Evolutionary conservation across 2,329 filamentous ascomycete genomes (phyloP), one percentile per base, ranked within the genome.

Genomic region (Akanthomyces uredinophilus): DNA sequence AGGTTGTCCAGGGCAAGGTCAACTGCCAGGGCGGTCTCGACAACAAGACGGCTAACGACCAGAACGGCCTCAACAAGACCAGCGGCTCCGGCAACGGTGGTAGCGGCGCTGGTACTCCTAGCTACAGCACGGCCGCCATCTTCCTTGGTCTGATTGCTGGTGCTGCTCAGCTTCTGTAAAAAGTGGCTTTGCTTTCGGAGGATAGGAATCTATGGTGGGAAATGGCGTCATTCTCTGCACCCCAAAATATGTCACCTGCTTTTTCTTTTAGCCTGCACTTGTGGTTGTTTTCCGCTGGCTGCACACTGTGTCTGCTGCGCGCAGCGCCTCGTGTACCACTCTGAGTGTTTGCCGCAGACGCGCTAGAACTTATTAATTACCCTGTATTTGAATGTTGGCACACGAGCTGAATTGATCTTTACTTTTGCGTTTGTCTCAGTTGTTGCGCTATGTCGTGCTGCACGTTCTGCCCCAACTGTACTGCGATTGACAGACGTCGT

Each of bases 141-240:
- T 78, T 75, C 62, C 72, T 83, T 58, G 80, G 76, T 64, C 74
- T 77, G 60, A 66, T 83, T 50, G 80, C 76, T 66, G 80, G 73
- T 54, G 61, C 84, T 63, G 77, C 78, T 61, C 79, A 83, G 69
- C 74, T 84, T 69, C 72, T 86, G 73, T 85, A 83, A 81, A 61
- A 50, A 41, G 8, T 56, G 43, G 49, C 39, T 20, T 16, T 37
- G 43, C 35, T 62, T 16, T 59, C 27, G 52, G 39, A 52, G 41
- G 50, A 67, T 61, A 67, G 65, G 63, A 66, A 66, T 70, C 69
- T 65, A 70, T 68, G 66, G 68, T 65, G 68, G 70, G 70, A 70
- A 70, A 65, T 68, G 74, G 73, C 72, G 72, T 75, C 73, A 68
- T 70, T 72, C 66, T 68, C 66, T 72, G 67, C 71, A 70, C 67